Conservation (phyloP, 768 basidiomycete genomes). For the Mycena floridula region DNA sequence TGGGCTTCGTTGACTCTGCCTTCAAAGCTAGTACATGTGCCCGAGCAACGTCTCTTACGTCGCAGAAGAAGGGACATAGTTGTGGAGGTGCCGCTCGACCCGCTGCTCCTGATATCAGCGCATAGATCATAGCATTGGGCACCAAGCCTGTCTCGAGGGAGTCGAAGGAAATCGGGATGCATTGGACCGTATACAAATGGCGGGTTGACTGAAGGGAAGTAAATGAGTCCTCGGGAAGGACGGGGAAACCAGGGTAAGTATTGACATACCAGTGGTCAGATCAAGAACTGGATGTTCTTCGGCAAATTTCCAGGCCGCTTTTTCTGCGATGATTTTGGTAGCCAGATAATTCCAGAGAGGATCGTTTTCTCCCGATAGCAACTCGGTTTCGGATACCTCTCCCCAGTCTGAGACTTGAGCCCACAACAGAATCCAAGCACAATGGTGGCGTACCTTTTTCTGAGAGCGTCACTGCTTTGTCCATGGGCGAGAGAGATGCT, state of each 20-base stretch:
- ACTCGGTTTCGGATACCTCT: conserved; percentile 3
- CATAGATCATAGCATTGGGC: too few species aligned
- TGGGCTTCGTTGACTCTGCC: too few species aligned
- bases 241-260: background rate
- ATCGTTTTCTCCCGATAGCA: background rate
- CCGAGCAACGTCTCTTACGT: too few species aligned
- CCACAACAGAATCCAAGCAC: background rate
- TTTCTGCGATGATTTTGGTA: conserved; percentile 2
- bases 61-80: too few species aligned
- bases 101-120: too few species aligned
- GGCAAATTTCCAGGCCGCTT: conserved; percentile 16
- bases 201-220: too few species aligned
- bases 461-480: background rate
- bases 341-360: conserved; percentile 1
- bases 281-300: conserved; percentile 17
- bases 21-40: too few species aligned
- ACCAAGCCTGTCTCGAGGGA: too few species aligned
- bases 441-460: background rate
- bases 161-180: too few species aligned
- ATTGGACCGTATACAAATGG: too few species aligned
- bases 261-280: conserved; percentile 13
- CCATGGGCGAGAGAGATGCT: conserved; percentile 1
- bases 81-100: too few species aligned
- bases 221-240: too few species aligned
- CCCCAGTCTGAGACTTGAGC: conserved; percentile 10